These are phyloP conservation scores for Fusarium subtropicale DNA, from an alignment of 2,329 filamentous ascomycete species.

Conservation along the genomic window DNA sequence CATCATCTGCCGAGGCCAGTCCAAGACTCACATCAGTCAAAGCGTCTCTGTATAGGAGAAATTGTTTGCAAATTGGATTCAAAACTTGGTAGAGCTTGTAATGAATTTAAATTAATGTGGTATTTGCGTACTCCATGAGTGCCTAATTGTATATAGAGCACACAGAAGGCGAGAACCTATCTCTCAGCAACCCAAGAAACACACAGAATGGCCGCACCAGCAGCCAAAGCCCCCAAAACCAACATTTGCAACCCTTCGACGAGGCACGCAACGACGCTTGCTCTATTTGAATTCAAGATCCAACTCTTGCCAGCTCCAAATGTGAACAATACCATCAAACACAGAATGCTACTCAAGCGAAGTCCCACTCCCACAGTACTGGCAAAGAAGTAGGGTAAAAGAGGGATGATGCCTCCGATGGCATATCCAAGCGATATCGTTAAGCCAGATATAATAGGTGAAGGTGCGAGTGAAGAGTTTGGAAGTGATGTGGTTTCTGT, in stretches of 20 bases:
- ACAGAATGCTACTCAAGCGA: conserved; percentile 65
- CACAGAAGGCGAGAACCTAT: not conserved
- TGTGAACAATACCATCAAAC: conserved; percentile 64
- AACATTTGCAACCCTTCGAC: conserved; percentile 52
- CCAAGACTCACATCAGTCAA: not conserved
- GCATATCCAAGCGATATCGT: conserved; percentile 73
- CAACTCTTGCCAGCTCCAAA: conserved; percentile 69
- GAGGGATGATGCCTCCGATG: conserved; percentile 70
- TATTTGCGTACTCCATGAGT: no score
- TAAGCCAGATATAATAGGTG: conserved; percentile 63
- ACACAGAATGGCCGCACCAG: conserved; percentile 48
- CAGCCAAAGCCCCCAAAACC: conserved; percentile 51
- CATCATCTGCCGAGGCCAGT: not conserved
- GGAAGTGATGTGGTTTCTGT: conserved; percentile 18
- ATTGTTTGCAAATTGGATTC: not conserved
- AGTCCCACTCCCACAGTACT: conserved; percentile 56
- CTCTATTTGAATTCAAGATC: conserved; percentile 44
- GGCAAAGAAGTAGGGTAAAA: conserved; percentile 71
- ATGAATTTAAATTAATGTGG: not conserved
- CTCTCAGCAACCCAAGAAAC: conserved; percentile 44
- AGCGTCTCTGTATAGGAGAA: not conserved
- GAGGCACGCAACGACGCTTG: conserved; percentile 36
- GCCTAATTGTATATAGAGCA: not conserved
- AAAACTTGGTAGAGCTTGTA: not conserved
- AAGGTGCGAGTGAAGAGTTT: conserved; percentile 8